These are phyloP conservation scores for Cercospora canescens DNA, from an alignment of 2,329 filamentous ascomycete genomes.

Conservation along the genomic window DNA sequence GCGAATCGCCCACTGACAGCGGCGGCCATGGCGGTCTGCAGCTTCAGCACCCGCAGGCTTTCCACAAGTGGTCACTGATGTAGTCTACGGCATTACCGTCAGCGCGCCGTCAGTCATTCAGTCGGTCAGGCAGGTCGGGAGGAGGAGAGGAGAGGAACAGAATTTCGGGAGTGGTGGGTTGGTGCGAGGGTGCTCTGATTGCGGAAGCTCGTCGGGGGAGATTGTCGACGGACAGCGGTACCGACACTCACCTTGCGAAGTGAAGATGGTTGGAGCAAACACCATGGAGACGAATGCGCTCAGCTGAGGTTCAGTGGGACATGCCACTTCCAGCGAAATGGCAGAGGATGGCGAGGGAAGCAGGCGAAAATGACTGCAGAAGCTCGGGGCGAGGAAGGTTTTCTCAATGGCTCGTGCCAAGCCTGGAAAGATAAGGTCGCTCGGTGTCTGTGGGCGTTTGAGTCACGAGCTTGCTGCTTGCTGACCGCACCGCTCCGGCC, in stretches of 20 bases:
- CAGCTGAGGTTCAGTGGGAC: neutral
- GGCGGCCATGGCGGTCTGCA: constrained; percentile 23
- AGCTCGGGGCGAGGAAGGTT: constrained; percentile 1
- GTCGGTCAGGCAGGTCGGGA: too few relatives aligned
- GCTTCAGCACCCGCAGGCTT: constrained; percentile 60
- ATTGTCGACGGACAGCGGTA: neutral
- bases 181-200: neutral
- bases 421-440: neutral
- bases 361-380: neutral
- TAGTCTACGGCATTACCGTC: constrained; percentile 50
- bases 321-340: constrained; percentile 11
- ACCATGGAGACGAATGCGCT: constrained; percentile 38
- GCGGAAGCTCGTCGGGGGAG: neutral
- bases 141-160: neutral
- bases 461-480: too few relatives aligned
- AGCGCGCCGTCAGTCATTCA: constrained; percentile 2
- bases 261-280: constrained; percentile 53
- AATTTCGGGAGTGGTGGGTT: neutral
- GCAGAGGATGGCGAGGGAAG: neutral
- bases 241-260: constrained; percentile 48
- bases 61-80: constrained; percentile 70
- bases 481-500: neutral
- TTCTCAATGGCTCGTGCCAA: constrained; percentile 1
- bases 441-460: neutral
- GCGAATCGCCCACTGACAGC: constrained; percentile 36